Conservation (phyloP, 129 eudicot genomes). For the carrot (Daucus carota) region DH1_v3.0 NC_030382.2:44165501-44166000, state of each 20-base stretch:
- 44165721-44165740: slow-evolving; percentile 78
- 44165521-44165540: background rate
- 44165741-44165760: slow-evolving; percentile 72
- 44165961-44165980: slow-evolving; percentile 43
- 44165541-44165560: background rate
- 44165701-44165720: slow-evolving; percentile 55
- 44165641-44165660: background rate
- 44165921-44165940: background rate
- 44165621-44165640: background rate
- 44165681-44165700: slow-evolving; percentile 37
- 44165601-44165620: background rate
- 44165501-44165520: background rate
- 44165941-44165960: background rate
- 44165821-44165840: slow-evolving; percentile 12
- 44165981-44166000: slow-evolving; percentile 99
- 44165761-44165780: slow-evolving; percentile 47
- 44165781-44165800: slow-evolving; percentile 33
- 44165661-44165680: slow-evolving; percentile 59
- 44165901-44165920: background rate
- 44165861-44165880: background rate
- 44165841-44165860: background rate
- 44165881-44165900: background rate
- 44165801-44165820: slow-evolving; percentile 38
- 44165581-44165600: background rate
- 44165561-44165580: background rate